These are phyloP conservation scores for Sporothrix luriei DNA, from an alignment of 2,329 filamentous ascomycete species.

Conservation along the genomic window DNA sequence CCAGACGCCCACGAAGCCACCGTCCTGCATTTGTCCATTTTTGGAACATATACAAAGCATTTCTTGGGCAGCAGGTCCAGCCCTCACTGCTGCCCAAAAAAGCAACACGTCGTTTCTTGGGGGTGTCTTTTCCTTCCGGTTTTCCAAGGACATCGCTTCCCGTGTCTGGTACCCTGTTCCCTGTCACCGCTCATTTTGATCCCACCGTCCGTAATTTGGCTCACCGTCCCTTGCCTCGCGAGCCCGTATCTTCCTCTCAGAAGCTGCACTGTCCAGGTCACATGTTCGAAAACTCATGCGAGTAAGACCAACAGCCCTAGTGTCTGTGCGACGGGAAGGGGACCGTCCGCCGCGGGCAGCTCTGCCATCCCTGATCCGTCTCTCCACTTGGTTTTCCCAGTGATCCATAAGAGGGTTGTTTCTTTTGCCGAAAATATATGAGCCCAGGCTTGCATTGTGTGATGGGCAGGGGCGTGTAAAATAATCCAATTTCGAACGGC, in stretches of 20 bases:
- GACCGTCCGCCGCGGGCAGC: not conserved
- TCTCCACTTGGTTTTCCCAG: not conserved
- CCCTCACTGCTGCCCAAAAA: not conserved
- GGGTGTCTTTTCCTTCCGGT: not conserved
- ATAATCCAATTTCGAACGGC: not conserved
- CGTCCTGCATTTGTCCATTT: not conserved
- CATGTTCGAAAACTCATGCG: slow-evolving; percentile 34
- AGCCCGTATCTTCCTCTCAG: not conserved
- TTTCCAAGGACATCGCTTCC: slow-evolving; percentile 2
- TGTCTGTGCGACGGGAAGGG: slow-evolving; percentile 31
- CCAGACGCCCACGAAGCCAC: no score
- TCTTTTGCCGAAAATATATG: not conserved
- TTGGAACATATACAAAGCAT: not conserved
- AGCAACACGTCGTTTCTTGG: not conserved
- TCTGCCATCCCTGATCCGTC: slow-evolving; percentile 11
- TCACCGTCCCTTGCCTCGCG: not conserved
- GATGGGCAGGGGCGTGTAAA: slow-evolving; percentile 7
- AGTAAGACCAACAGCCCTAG: slow-evolving; percentile 29
- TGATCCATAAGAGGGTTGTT: not conserved
- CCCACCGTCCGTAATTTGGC: not conserved
- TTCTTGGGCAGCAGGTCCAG: no score
- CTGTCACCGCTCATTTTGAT: slow-evolving; percentile 35
- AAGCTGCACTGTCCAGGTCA: slow-evolving; percentile 29
- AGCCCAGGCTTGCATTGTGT: not conserved
- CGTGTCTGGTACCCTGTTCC: slow-evolving; percentile 33